phyloP scores from a whole-genome alignment of 805 yeast genomes.

The Lipomyces sp. region DNA sequence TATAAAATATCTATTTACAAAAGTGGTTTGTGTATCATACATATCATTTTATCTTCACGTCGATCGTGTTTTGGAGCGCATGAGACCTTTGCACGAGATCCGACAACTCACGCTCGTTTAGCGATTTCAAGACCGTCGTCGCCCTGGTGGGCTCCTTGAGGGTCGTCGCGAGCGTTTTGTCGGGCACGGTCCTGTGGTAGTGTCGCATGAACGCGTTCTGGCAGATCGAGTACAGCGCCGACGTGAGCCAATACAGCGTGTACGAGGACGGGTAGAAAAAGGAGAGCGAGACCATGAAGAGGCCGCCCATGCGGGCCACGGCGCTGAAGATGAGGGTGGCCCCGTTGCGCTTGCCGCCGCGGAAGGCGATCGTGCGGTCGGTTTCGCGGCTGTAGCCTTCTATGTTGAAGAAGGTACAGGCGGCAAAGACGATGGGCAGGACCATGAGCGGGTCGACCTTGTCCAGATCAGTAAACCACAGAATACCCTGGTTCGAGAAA shows the following conservation, averaged over 20 bases:
- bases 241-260: slow-evolving; percentile 79
- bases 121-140: background rate
- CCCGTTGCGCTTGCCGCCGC: background rate
- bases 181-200: slow-evolving; percentile 12
- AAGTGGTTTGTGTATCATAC: background rate
- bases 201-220: slow-evolving; percentile 67
- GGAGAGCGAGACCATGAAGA: slow-evolving; percentile 77
- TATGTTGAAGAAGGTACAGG: slow-evolving; percentile 67
- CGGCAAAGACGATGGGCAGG: slow-evolving; percentile 70
- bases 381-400: slow-evolving; percentile 28
- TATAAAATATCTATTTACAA: background rate
- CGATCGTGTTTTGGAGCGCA: background rate
- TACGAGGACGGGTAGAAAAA: slow-evolving; percentile 70
- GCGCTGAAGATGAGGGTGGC: background rate
- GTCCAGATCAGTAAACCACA: slow-evolving; percentile 62
- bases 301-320: slow-evolving; percentile 61
- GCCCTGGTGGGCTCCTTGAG: slow-evolving; percentile 6
- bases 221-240: slow-evolving; percentile 68
- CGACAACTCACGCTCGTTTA: background rate
- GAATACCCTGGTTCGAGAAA: slow-evolving; percentile 41
- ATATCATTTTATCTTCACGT: background rate
- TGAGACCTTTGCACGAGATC: background rate
- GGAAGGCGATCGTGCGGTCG: background rate
- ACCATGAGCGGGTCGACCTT: slow-evolving; percentile 58
- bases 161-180: slow-evolving; percentile 4